Conservation (phyloP, 176 grass and related monocot species). For the Cenchrus purpureus region DNA sequence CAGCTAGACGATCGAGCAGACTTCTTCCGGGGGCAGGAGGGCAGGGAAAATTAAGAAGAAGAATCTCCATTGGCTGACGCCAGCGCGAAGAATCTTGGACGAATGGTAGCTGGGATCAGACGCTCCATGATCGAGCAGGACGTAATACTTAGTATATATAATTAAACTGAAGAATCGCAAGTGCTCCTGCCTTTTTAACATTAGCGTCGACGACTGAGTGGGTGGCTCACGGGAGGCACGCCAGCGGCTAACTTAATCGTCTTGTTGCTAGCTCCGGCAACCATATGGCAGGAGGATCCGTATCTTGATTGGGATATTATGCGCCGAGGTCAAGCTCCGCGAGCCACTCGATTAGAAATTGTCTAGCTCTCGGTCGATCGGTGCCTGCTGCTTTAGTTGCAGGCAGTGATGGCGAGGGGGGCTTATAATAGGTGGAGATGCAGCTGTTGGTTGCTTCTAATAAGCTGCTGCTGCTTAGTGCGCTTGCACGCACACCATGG, state of each 20-base stretch:
- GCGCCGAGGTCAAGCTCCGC: not conserved
- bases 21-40: not conserved
- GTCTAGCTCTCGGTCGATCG: not conserved
- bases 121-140: not conserved
- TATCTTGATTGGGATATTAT: conserved; percentile 31
- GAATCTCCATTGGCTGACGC: conserved; percentile 34
- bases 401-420: not conserved
- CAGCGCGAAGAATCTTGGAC: conserved; percentile 29
- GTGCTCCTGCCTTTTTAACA: conserved; percentile 2
- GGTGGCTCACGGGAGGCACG: not conserved
- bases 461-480: not conserved
- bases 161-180: conserved; percentile 4
- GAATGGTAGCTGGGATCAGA: not conserved
- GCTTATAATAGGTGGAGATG: not conserved
- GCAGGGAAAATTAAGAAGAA: not conserved
- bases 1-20: not conserved
- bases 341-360: not conserved
- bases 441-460: not conserved
- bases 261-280: not conserved
- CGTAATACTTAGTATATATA: not conserved
- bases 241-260: not conserved
- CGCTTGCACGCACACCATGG: not conserved
- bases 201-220: conserved; percentile 10
- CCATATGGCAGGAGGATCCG: not conserved
- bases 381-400: not conserved